A percentile compares a stretch with the other conserved stretches of the same genome.
These are phyloP conservation scores for Grigorovia transvaalensis DNA, from an alignment of 805 yeast genomes.

Conservation along the genomic window DNA sequence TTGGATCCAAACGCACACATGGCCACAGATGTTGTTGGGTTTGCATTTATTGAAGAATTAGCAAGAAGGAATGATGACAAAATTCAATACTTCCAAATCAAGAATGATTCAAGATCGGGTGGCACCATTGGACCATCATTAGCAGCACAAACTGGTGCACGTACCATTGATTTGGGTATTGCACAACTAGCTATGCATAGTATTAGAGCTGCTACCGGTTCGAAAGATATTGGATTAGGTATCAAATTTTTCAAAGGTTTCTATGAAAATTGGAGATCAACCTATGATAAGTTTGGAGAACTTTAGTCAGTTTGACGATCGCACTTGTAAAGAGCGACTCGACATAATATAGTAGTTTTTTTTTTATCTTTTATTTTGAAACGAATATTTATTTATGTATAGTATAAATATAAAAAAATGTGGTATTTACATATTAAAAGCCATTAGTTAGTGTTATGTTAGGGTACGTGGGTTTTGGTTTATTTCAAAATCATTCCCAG, in stretches of 20 bases:
- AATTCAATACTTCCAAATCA: constrained; percentile 74
- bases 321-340: no score
- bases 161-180: constrained; percentile 73
- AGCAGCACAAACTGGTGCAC: constrained; percentile 55
- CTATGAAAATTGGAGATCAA: constrained; percentile 54
- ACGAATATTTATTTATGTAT: not conserved
- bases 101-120: constrained; percentile 78
- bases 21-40: constrained; percentile 72
- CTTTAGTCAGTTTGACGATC: constrained; percentile 18
- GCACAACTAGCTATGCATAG: constrained; percentile 83
- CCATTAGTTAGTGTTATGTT: no score
- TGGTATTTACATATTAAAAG: not conserved
- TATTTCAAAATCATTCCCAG: constrained; percentile 15
- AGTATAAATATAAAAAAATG: no score
- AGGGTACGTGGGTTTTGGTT: not conserved
- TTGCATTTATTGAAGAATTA: constrained; percentile 58
- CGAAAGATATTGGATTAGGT: constrained; percentile 67
- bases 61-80: constrained; percentile 55
- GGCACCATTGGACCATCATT: constrained; percentile 79
- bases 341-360: no score
- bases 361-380: not conserved
- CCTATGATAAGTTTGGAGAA: constrained; percentile 43
- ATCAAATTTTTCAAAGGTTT: constrained; percentile 62
- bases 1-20: constrained; percentile 73
- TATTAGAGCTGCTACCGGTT: constrained; percentile 70